Evolutionary conservation across 768 basidiomycete species (phyloP).

Genomic region (Cyclocybe aegerita): DNA sequence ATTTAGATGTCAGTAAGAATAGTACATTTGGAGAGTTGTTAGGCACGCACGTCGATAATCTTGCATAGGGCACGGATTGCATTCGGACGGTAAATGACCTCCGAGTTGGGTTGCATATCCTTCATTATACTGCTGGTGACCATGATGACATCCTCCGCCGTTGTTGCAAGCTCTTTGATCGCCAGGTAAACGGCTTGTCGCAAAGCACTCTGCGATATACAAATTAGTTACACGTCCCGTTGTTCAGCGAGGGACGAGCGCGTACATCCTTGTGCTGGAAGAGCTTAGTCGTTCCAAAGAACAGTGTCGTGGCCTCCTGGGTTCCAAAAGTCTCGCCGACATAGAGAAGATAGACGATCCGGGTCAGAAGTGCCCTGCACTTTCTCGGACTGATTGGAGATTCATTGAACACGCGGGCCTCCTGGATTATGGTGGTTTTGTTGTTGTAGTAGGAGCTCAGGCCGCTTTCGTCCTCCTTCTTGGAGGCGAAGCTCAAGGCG

Average conservation of each 20-base stretch:
- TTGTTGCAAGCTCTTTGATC: constrained; percentile 94
- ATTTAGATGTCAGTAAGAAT: constrained; percentile 1
- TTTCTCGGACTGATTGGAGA: constrained; percentile 97
- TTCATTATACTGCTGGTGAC: constrained; percentile 99
- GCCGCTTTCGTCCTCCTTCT: constrained; percentile 96
- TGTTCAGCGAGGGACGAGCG: constrained; percentile 11
- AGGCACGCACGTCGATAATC: constrained; percentile 87
- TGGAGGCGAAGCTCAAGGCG: constrained; percentile 77
- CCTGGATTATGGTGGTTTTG: constrained; percentile 97
- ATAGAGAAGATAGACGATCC: constrained; percentile 95
- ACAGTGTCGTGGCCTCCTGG: constrained; percentile 95
- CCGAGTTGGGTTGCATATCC: constrained; percentile 99
- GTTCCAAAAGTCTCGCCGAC: constrained; percentile 93
- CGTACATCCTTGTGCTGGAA: constrained; percentile 99
- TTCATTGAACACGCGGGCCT: constrained; percentile 98
- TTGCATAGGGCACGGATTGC: constrained; percentile 94
- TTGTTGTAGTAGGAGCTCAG: constrained; percentile 94
- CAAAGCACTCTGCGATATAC: constrained; percentile 70
- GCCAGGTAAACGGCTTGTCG: constrained; percentile 98
- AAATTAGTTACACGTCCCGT: constrained; percentile 6
- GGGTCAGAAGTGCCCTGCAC: constrained; percentile 92
- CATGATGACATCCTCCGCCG: constrained; percentile 99
- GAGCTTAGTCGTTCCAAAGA: constrained; percentile 98
- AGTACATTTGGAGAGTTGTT: neutral
- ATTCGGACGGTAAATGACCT: constrained; percentile 98